These are phyloP conservation scores for Phylloboletellus chloephorus DNA, from an alignment of 1,284 basidiomycete species.

Conservation along the genomic window DNA sequence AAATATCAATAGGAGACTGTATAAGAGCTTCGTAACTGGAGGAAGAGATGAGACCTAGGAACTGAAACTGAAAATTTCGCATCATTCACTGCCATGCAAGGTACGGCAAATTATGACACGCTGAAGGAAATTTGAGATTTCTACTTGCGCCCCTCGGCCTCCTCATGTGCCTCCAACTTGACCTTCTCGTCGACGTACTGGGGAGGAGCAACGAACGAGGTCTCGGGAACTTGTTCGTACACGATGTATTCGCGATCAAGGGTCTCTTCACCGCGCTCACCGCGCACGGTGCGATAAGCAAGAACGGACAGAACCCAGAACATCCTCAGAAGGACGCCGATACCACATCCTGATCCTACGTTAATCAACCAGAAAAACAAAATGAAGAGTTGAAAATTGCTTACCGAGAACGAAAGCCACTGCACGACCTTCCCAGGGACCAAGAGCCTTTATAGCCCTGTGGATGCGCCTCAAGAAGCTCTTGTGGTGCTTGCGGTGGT, in stretches of 20 bases:
- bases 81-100: constrained; percentile 1
- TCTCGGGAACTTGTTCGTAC: constrained; percentile 32
- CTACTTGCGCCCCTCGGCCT: constrained; percentile 19
- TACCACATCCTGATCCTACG: constrained; percentile 55
- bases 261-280: constrained; percentile 36
- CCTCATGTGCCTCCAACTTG: constrained; percentile 14
- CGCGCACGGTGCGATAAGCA: constrained; percentile 48
- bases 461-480: constrained; percentile 57
- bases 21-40: constrained; percentile 8
- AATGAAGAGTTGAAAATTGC: constrained; percentile 18
- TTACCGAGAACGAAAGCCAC: constrained; percentile 75
- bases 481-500: constrained; percentile 29
- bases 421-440: constrained; percentile 74
- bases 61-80: neutral
- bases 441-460: constrained; percentile 58
- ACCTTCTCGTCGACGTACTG: constrained; percentile 50
- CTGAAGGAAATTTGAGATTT: neutral
- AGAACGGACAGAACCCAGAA: constrained; percentile 64
- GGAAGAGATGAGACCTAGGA: constrained; percentile 1
- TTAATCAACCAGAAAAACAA: constrained; percentile 6
- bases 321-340: constrained; percentile 74
- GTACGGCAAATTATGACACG: neutral
- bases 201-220: constrained; percentile 44
- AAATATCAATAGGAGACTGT: constrained; percentile 7
- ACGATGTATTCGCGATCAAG: constrained; percentile 34